These are phyloP conservation scores for Hypoxylon sp. DNA, from an alignment of 2,329 filamentous ascomycete genomes.

Conservation along the genomic window DNA sequence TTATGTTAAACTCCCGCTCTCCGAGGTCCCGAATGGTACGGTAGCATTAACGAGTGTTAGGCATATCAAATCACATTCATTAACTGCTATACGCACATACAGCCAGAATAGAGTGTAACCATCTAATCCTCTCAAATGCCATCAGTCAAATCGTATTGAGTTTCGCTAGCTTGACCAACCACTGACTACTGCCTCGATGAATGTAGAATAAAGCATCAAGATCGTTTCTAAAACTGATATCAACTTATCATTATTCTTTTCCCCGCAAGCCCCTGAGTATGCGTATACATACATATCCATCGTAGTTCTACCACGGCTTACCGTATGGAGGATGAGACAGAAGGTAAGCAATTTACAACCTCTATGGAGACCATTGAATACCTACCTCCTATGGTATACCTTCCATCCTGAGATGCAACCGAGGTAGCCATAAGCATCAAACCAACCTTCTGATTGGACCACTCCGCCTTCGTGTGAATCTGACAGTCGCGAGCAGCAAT, in stretches of 20 bases:
- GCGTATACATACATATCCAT: not conserved
- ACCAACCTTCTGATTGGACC: not conserved
- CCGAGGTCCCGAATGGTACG: not conserved
- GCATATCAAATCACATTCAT: not conserved
- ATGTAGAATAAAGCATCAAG: not conserved
- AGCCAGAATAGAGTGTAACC: not conserved
- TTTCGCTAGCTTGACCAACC: too few species aligned
- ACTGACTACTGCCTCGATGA: too few species aligned
- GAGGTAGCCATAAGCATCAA: not conserved
- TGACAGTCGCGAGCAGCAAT: not conserved
- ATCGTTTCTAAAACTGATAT: not conserved
- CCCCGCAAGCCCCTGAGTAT: not conserved
- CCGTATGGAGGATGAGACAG: not conserved
- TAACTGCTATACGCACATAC: not conserved
- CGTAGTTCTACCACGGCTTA: not conserved
- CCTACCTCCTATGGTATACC: not conserved
- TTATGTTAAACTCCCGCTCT: not conserved
- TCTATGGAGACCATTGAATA: too few species aligned
- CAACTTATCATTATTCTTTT: not conserved
- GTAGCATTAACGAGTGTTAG: not conserved
- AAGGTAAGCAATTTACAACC: not conserved
- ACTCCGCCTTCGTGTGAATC: not conserved
- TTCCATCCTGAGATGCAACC: not conserved
- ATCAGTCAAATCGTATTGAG: too few species aligned
- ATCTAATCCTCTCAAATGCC: too few species aligned